A percentile compares a stretch with the other conserved stretches of the same genome.
phyloP scores from a whole-genome alignment of 202 grass and related monocot species.

The Setaria viridis region DNA sequence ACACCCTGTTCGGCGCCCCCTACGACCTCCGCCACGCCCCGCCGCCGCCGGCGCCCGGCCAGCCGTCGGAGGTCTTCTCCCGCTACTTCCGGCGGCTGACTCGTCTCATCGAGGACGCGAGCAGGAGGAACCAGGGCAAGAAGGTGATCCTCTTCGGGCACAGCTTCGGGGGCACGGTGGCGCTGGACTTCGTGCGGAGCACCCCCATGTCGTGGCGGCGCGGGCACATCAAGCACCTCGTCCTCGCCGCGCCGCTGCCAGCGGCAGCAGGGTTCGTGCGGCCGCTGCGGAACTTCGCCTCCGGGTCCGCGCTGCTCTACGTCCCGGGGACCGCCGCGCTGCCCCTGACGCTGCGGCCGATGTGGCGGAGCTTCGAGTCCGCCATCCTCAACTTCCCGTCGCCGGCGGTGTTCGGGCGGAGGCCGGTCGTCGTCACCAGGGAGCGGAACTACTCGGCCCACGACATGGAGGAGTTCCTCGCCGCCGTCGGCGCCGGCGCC shows the following conservation, averaged over 20 bases:
- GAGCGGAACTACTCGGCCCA: constrained; percentile 42
- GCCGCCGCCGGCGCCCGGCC: constrained; percentile 46
- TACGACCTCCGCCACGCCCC: constrained; percentile 67
- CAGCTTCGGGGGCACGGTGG: constrained; percentile 49
- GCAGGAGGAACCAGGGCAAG: constrained; percentile 7
- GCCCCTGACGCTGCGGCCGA: constrained; percentile 24
- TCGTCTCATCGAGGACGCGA: constrained; percentile 44
- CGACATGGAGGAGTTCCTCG: constrained; percentile 43
- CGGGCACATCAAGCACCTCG: constrained; percentile 44
- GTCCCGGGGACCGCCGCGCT: constrained; percentile 36
- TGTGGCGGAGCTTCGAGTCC: constrained; percentile 64
- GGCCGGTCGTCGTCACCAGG: constrained; percentile 18
- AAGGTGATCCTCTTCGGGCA: constrained; percentile 69
- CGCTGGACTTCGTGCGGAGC: constrained; percentile 48
- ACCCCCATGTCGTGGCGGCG: constrained; percentile 31
- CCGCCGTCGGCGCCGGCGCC: constrained; percentile 25
- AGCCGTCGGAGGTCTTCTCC: constrained; percentile 31
- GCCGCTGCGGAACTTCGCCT: not conserved
- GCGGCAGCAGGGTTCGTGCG: not conserved
- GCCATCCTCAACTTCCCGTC: constrained; percentile 41
- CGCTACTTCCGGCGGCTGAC: constrained; percentile 48
- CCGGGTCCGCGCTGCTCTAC: constrained; percentile 38
- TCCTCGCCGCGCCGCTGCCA: constrained; percentile 45
- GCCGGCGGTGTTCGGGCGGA: constrained; percentile 29
- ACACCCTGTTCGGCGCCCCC: constrained; percentile 50